phyloP scores from a whole-genome alignment of 1,284 basidiomycete genomes.

The Neonothopanus nambi region DNA sequence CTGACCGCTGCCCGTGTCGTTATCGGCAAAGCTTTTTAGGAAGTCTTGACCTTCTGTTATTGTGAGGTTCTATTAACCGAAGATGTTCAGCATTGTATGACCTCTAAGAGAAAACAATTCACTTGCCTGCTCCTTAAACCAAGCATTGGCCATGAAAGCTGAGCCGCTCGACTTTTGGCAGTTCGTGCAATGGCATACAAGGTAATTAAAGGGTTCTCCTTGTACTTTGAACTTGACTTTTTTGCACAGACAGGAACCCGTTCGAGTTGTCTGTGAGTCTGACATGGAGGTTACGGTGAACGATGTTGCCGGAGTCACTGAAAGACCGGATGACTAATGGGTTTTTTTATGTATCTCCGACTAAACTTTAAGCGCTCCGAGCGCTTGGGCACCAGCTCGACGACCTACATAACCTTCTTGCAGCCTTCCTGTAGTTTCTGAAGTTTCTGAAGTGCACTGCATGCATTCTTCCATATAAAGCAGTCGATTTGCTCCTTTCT shows the following conservation, averaged over 20 bases:
- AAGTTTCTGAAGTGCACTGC: too few species aligned
- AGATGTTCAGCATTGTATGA: not conserved
- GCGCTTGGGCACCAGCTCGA: too few species aligned
- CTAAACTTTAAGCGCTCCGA: too few species aligned
- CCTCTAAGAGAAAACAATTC: not conserved
- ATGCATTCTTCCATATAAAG: too few species aligned
- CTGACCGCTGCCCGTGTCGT: conserved; percentile 30
- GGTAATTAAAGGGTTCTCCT: conserved; percentile 34
- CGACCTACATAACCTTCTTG: too few species aligned
- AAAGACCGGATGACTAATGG: too few species aligned
- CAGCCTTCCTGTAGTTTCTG: too few species aligned
- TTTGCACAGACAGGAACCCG: conserved; percentile 32
- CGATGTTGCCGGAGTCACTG: too few species aligned
- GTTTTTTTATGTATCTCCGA: too few species aligned
- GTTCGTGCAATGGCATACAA: conserved; percentile 35
- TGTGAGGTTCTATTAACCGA: conserved; percentile 7
- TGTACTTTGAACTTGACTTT: conserved; percentile 26
- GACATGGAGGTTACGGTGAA: too few species aligned
- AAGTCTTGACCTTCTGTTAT: conserved; percentile 27
- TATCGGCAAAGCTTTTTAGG: conserved; percentile 31
- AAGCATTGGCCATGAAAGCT: conserved; percentile 33
- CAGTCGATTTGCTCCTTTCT: too few species aligned
- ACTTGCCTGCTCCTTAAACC: conserved; percentile 32
- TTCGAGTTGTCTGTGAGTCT: not conserved
- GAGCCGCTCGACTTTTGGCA: conserved; percentile 35